phyloP scores from a whole-genome alignment of 2,329 filamentous ascomycete genomes.

The Allantophomopsis lycopodina region DNA sequence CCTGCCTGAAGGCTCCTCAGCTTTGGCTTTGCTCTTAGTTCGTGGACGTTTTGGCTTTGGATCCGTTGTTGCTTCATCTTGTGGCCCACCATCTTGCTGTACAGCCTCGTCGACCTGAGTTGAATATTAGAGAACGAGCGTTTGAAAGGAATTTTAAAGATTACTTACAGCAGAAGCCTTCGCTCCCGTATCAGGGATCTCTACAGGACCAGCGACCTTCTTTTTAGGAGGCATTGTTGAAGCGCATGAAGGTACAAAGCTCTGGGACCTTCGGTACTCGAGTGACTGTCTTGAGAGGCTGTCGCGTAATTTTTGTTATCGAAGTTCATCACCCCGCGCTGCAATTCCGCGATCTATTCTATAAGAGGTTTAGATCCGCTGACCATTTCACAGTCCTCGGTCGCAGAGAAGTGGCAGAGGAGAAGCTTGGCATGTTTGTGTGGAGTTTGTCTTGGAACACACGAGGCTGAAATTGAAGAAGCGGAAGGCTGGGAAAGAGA shows the following conservation, averaged over 20 bases:
- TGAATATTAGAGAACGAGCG: neutral
- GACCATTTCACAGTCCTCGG: too few relatives aligned
- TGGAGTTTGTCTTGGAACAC: too few relatives aligned
- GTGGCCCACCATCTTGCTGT: constrained; percentile 1
- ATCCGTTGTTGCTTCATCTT: neutral
- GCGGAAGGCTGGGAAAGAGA: too few relatives aligned
- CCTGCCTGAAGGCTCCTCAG: neutral
- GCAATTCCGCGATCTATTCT: too few relatives aligned
- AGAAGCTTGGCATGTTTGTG: too few relatives aligned
- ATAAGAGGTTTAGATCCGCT: too few relatives aligned
- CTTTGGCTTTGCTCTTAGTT: neutral
- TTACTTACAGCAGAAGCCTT: neutral
- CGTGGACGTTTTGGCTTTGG: neutral
- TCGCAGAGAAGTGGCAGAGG: too few relatives aligned
- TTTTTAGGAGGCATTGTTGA: constrained; percentile 1
- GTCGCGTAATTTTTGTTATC: too few relatives aligned
- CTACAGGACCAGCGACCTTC: constrained; percentile 1
- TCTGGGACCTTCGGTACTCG: too few relatives aligned
- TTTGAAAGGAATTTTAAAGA: neutral
- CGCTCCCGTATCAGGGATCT: neutral
- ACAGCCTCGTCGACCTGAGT: neutral
- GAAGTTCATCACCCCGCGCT: too few relatives aligned
- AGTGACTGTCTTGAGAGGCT: too few relatives aligned
- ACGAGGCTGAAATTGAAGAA: too few relatives aligned
- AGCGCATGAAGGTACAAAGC: neutral